Evolutionary conservation across 2,329 filamentous ascomycete genomes (phyloP).

Genomic region (Camillea tinctor): DNA sequence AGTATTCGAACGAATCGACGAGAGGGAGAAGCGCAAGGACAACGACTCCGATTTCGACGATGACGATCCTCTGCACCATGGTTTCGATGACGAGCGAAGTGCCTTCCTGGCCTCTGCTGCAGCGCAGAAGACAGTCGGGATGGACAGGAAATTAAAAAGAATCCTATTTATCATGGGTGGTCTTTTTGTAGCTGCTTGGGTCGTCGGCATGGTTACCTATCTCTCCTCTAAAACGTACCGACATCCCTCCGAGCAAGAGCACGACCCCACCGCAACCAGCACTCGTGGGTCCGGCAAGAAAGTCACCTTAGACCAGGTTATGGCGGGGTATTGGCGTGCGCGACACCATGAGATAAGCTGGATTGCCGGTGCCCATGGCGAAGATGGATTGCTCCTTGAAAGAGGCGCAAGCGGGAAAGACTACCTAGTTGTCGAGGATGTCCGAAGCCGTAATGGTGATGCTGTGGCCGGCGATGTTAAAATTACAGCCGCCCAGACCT

Average conservation of each 20-base stretch:
- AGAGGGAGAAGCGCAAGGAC: conserved; percentile 43
- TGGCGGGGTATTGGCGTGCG: conserved; percentile 64
- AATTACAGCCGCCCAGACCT: conserved; percentile 55
- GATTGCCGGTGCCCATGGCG: conserved; percentile 71
- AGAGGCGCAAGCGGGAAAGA: conserved; percentile 62
- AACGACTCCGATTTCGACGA: conserved; percentile 42
- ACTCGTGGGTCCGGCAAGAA: conserved; percentile 65
- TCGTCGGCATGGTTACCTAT: conserved; percentile 65
- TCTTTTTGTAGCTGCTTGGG: conserved; percentile 66
- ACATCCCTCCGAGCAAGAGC: conserved; percentile 59
- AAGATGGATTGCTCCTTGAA: conserved; percentile 85
- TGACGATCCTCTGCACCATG: conserved; percentile 45
- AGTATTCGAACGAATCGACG: conserved; percentile 73
- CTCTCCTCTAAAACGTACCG: conserved; percentile 64
- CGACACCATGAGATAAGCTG: conserved; percentile 67
- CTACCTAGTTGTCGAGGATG: conserved; percentile 84
- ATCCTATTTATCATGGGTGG: conserved; percentile 59
- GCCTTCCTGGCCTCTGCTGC: conserved; percentile 47
- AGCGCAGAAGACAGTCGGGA: conserved; percentile 47
- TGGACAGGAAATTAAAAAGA: conserved; percentile 65
- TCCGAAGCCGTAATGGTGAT: conserved; percentile 56
- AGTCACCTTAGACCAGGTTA: conserved; percentile 70
- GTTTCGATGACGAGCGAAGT: conserved; percentile 46
- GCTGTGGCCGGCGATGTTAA: conserved; percentile 37
- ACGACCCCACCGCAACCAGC: conserved; percentile 66